These are phyloP conservation scores for Kwoniella heveanensis DNA, from an alignment of 768 basidiomycete species.

Conservation along the genomic window DNA sequence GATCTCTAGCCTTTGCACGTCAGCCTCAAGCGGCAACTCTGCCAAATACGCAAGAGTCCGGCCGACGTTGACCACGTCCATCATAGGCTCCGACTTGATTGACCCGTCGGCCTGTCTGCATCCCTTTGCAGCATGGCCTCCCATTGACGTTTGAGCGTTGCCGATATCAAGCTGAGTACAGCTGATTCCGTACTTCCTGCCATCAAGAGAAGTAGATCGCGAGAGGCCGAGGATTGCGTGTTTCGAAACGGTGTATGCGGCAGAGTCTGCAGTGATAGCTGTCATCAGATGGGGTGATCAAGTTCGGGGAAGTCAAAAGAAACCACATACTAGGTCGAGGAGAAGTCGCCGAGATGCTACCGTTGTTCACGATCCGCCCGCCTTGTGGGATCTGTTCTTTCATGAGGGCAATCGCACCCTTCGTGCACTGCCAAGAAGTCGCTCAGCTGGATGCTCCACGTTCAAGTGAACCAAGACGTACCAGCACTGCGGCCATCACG, in stretches of 20 bases:
- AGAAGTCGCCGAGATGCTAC: conserved; percentile 57
- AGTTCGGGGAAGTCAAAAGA: neutral
- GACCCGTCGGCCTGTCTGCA: conserved; percentile 71
- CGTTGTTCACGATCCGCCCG: conserved; percentile 86
- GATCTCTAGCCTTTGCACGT: conserved; percentile 71
- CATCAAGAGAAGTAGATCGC: conserved; percentile 75
- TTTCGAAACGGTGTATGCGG: conserved; percentile 73
- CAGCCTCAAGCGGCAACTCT: conserved; percentile 67
- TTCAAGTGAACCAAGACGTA: too few relatives aligned
- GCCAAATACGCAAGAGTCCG: conserved; percentile 72
- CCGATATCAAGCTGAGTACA: conserved; percentile 83
- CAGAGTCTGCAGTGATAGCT: conserved; percentile 44
- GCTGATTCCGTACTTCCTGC: conserved; percentile 70
- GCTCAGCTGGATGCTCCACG: too few relatives aligned
- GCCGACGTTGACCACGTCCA: conserved; percentile 73
- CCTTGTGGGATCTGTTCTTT: conserved; percentile 72
- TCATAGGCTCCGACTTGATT: conserved; percentile 64
- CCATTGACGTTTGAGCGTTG: conserved; percentile 71
- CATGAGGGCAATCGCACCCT: conserved; percentile 72
- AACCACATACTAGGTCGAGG: conserved; percentile 52
- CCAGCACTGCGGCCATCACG: conserved; percentile 68
- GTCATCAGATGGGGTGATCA: neutral
- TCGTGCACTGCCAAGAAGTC: conserved; percentile 61
- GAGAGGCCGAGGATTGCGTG: conserved; percentile 78
- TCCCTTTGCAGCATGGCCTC: conserved; percentile 61